Evolutionary conservation across 108 stramenopile genomes (phyloP).

Genomic region (Chaetoceros tenuissimus): DNA sequence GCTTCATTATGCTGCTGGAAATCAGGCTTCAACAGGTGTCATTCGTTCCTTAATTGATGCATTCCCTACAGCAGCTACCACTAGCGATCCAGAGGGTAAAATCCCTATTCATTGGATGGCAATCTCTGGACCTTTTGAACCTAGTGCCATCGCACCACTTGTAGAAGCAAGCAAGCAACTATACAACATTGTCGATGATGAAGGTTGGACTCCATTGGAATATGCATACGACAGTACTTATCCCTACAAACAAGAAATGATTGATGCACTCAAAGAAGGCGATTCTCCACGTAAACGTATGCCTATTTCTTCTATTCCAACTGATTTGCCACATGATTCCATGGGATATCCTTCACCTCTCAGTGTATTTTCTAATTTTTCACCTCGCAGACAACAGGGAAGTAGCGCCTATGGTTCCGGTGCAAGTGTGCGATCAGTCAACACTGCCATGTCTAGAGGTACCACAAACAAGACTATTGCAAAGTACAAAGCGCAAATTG

Average conservation of each 20-base stretch:
- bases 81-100: conserved; percentile 66
- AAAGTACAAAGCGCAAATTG: not conserved
- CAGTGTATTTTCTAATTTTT: not conserved
- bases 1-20: conserved; percentile 77
- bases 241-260: conserved; percentile 28
- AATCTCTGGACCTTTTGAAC: conserved; percentile 62
- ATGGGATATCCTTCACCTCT: not conserved
- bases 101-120: conserved; percentile 74
- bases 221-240: conserved; percentile 60
- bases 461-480: not conserved
- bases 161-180: conserved; percentile 52
- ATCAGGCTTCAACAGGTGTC: conserved; percentile 50
- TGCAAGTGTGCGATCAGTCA: not conserved
- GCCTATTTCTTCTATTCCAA: not conserved
- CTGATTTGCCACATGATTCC: not conserved
- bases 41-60: conserved; percentile 52
- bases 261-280: conserved; percentile 29
- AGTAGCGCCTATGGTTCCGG: not conserved
- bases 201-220: conserved; percentile 61
- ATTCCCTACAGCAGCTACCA: conserved; percentile 53
- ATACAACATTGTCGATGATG: conserved; percentile 38
- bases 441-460: not conserved
- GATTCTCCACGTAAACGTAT: conserved; percentile 3
- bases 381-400: not conserved
- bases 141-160: conserved; percentile 59